Conservation (phyloP, 2,329 filamentous ascomycete species). For the Fusarium veterinarium region DNA sequence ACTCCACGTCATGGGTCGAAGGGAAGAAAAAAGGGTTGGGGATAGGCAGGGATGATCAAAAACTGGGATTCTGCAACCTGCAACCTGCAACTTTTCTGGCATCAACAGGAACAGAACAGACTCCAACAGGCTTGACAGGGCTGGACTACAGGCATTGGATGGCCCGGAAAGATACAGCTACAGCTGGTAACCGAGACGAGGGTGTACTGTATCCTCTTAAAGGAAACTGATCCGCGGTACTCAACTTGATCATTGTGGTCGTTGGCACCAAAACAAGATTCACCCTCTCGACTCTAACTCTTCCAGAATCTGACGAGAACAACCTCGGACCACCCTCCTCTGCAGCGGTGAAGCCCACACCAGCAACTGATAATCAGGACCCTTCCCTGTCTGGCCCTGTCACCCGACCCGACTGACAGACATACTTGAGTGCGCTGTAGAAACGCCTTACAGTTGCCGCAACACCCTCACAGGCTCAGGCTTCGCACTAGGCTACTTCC, state of each 20-base stretch:
- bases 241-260: conserved; percentile 10
- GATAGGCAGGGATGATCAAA: conserved; percentile 19
- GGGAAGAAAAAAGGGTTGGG: conserved; percentile 27
- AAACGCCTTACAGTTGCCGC: background rate
- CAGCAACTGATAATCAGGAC: conserved; percentile 14
- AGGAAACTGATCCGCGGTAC: conserved; percentile 16
- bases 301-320: conserved; percentile 34
- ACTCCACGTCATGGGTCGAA: conserved; percentile 44
- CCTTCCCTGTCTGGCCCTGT: background rate
- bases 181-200: conserved; percentile 4
- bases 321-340: conserved; percentile 16
- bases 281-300: background rate
- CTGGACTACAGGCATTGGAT: conserved; percentile 1
- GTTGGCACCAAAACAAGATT: conserved; percentile 30
- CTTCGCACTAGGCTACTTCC: conserved; percentile 8
- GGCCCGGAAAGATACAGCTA: background rate
- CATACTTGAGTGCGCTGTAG: background rate
- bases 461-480: conserved; percentile 3
- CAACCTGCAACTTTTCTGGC: conserved; percentile 25
- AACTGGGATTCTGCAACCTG: conserved; percentile 18
- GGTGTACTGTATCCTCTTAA: background rate
- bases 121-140: conserved; percentile 7
- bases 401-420: background rate
- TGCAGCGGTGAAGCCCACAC: conserved; percentile 33
- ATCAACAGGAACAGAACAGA: conserved; percentile 5